phyloP scores from a whole-genome alignment of 805 yeast species.

The Starmerella bombicola region DNA sequence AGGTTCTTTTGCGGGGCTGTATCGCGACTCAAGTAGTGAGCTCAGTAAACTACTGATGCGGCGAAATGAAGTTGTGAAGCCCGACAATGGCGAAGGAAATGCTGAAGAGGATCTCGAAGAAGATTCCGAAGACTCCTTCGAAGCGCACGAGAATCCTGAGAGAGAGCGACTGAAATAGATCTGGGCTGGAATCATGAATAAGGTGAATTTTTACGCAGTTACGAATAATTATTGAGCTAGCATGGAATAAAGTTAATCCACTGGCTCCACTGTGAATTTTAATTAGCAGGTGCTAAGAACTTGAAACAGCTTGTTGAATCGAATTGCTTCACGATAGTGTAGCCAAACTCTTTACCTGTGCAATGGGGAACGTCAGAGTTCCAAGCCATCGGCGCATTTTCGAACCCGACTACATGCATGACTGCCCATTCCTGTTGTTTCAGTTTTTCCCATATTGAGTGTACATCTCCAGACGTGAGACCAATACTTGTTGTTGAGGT shows the following conservation, averaged over 20 bases:
- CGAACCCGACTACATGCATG: slow-evolving; percentile 12
- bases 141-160: slow-evolving; percentile 10
- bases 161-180: slow-evolving; percentile 6
- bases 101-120: slow-evolving; percentile 11
- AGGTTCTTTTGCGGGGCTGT: slow-evolving; percentile 46
- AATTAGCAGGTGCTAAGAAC: neutral
- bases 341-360: slow-evolving; percentile 6
- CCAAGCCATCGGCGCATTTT: slow-evolving; percentile 6
- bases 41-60: slow-evolving; percentile 33
- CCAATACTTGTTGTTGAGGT: neutral
- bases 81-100: slow-evolving; percentile 2
- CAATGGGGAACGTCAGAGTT: slow-evolving; percentile 1
- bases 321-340: slow-evolving; percentile 4
- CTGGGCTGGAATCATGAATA: too few relatives aligned
- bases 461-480: neutral
- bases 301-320: neutral
- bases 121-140: slow-evolving; percentile 8
- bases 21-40: slow-evolving; percentile 35
- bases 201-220: too few relatives aligned
- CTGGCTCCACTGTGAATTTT: too few relatives aligned
- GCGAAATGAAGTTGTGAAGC: slow-evolving; percentile 17
- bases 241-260: too few relatives aligned
- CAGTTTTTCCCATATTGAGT: slow-evolving; percentile 3
- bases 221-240: too few relatives aligned
- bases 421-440: slow-evolving; percentile 8